Evolutionary conservation across 192 early-diverging fungal genomes (phyloP).

Genomic region (Backusella circina): DNA sequence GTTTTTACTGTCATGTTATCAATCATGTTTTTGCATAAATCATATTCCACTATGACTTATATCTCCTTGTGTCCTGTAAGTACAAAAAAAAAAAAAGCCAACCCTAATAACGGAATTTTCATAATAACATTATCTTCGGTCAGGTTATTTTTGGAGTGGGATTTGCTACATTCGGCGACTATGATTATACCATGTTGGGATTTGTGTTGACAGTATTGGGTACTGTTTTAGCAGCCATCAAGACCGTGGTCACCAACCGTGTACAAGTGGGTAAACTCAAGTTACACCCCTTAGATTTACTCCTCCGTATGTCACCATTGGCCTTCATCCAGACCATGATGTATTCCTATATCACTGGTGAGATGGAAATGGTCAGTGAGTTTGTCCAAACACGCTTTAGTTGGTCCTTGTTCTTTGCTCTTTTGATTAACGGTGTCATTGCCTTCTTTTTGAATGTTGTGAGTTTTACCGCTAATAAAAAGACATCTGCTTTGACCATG

Average conservation of each 20-base stretch:
- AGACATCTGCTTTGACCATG: constrained; percentile 64
- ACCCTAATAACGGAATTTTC: no score
- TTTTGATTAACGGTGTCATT: constrained; percentile 58
- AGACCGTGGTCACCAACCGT: constrained; percentile 82
- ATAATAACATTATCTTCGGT: no score
- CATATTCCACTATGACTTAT: constrained; percentile 38
- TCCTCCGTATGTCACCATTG: constrained; percentile 69
- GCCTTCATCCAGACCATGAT: constrained; percentile 38
- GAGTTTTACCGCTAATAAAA: constrained; percentile 63
- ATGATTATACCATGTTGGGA: constrained; percentile 64
- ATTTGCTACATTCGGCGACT: constrained; percentile 80
- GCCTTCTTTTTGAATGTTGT: constrained; percentile 68
- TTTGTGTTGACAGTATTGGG: constrained; percentile 78
- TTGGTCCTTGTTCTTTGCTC: constrained; percentile 29
- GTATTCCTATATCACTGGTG: constrained; percentile 46
- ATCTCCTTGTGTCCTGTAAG: constrained; percentile 39
- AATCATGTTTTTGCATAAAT: constrained; percentile 27
- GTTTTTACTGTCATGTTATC: constrained; percentile 54
- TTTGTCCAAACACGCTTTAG: constrained; percentile 12
- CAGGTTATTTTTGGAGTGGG: constrained; percentile 71
- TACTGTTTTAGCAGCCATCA: constrained; percentile 69
- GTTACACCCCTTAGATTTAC: constrained; percentile 75
- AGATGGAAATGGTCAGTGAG: constrained; percentile 25
- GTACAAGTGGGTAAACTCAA: constrained; percentile 75
- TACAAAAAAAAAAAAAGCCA: no score